Evolutionary conservation across 148 eudicot genomes (phyloP), one percentile per base, ranked within the genome.

Genomic region (Dianthus caryophyllus): DNA sequence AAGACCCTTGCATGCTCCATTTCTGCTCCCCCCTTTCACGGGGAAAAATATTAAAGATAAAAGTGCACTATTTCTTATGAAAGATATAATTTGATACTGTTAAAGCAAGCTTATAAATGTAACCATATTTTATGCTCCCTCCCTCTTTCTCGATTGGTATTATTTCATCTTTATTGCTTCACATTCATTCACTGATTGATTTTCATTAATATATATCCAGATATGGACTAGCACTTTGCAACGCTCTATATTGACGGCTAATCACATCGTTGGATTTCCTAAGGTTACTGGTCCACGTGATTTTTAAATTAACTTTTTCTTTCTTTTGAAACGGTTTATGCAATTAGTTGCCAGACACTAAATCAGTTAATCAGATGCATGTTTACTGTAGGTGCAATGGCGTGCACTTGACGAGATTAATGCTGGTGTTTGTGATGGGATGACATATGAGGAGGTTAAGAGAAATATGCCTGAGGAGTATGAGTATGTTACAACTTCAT

Each of bases 211-310:
- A 11, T 71, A n/a, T 24, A 6, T 16, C 54, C 62, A 94, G 97
- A 82, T 90, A 78, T 94, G 99, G 99, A 94, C 97, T 52, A 94
- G 99, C 86, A 94, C 99, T 75, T 80, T 94, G 76, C 99, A 94
- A 76, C 87, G 99, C 74, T 79, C 99, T 66, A 86, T 94, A 73
- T 64, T 86, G 70, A 90, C 97, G 18, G 97, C 97, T 43, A 81
- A 75, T 76, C 86, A 87, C 66, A 85, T 94, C 69, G 90, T 71
- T 80, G 93, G 95, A 71, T 90, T 94, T 62, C 99, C 99, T 8
- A 94, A 94, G 99, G 99, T 94, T 72, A 78, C 49, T 44, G 18
- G 14, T 46, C n/a, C 14, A 6, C 15, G 38, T 38, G 27, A 30
- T 25, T 44, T 31, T 50, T 10, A n/a, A n/a, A n/a, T n/a, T 53